Percentiles rank a stretch among this genome's conserved stretches.
These are phyloP conservation scores for Holtermanniella nyarrowii DNA, from an alignment of 768 basidiomycete genomes.

Conservation along the genomic window DNA sequence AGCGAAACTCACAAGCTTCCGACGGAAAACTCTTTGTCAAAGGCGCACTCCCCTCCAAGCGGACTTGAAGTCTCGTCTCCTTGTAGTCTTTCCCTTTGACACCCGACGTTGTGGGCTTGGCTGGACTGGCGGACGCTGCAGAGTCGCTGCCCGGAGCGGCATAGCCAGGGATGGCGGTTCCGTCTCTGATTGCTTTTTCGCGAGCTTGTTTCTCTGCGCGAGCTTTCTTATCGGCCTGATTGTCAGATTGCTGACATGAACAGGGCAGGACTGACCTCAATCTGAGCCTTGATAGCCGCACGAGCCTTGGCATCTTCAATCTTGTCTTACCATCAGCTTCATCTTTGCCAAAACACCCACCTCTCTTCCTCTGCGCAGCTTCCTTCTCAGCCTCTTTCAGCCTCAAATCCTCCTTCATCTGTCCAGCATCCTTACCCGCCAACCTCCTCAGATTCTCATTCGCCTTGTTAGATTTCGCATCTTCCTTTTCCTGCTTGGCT, in stretches of 20 bases:
- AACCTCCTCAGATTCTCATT: slow-evolving; percentile 19
- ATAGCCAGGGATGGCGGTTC: slow-evolving; percentile 41
- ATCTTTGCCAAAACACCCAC: slow-evolving; percentile 43
- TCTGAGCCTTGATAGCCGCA: slow-evolving; percentile 82
- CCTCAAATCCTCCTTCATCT: slow-evolving; percentile 67
- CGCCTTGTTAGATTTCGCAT: slow-evolving; percentile 54
- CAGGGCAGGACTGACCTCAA: slow-evolving; percentile 47
- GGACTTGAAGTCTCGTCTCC: slow-evolving; percentile 76
- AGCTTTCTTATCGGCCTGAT: slow-evolving; percentile 66
- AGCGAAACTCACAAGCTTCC: slow-evolving; percentile 26
- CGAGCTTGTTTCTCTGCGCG: slow-evolving; percentile 77
- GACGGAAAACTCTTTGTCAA: slow-evolving; percentile 48
- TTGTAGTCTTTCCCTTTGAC: slow-evolving; percentile 62
- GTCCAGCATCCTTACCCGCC: slow-evolving; percentile 53
- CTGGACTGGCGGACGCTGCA: slow-evolving; percentile 43
- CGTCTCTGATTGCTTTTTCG: slow-evolving; percentile 86
- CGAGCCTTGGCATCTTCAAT: slow-evolving; percentile 73
- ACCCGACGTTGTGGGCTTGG: slow-evolving; percentile 38
- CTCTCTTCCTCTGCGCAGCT: slow-evolving; percentile 66
- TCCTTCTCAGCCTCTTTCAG: slow-evolving; percentile 47
- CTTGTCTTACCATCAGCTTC: slow-evolving; percentile 56
- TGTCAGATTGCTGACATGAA: not conserved
- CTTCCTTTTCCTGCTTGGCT: slow-evolving; percentile 57
- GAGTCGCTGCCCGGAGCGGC: slow-evolving; percentile 42
- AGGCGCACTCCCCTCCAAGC: slow-evolving; percentile 70